phyloP scores from a whole-genome alignment of 2,329 filamentous ascomycete species.

The Aspergillus melleus region DNA sequence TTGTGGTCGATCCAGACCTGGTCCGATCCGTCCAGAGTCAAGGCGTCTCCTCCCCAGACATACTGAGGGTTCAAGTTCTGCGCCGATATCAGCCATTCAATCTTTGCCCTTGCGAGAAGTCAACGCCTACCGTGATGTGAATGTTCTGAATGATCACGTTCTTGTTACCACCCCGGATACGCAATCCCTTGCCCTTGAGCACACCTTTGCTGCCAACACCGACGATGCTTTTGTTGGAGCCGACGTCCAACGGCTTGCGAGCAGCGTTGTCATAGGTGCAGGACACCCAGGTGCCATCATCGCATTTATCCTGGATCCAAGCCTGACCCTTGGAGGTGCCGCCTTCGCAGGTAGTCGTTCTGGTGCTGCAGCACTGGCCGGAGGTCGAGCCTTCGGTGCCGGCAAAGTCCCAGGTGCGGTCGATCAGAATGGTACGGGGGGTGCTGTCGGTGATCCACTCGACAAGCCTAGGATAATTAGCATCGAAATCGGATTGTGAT shows the following conservation, averaged over 20 bases:
- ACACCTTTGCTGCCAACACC: slow-evolving; percentile 55
- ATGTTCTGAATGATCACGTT: slow-evolving; percentile 60
- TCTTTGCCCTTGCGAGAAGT: too few species aligned
- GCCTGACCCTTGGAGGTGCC: slow-evolving; percentile 13
- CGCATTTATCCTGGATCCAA: slow-evolving; percentile 11
- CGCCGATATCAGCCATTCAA: background rate
- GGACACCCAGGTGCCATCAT: slow-evolving; percentile 34
- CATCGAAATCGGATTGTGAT: background rate
- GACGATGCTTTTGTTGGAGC: slow-evolving; percentile 59
- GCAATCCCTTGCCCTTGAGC: slow-evolving; percentile 61
- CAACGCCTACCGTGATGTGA: background rate
- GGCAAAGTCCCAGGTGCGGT: slow-evolving; percentile 19
- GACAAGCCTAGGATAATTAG: background rate
- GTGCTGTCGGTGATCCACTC: slow-evolving; percentile 8
- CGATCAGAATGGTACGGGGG: slow-evolving; percentile 7
- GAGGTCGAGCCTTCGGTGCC: slow-evolving; percentile 42
- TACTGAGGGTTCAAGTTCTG: slow-evolving; percentile 58
- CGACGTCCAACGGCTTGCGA: slow-evolving; percentile 51
- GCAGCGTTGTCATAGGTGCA: slow-evolving; percentile 54
- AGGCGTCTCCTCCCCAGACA: slow-evolving; percentile 62
- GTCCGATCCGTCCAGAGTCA: slow-evolving; percentile 51
- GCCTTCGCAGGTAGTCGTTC: slow-evolving; percentile 11
- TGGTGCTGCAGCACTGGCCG: slow-evolving; percentile 28
- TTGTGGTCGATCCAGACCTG: slow-evolving; percentile 55
- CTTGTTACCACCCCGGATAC: slow-evolving; percentile 47